phyloP scores from a whole-genome alignment of 2,329 filamentous ascomycete species.

The Tolypocladium nubicola region DNA sequence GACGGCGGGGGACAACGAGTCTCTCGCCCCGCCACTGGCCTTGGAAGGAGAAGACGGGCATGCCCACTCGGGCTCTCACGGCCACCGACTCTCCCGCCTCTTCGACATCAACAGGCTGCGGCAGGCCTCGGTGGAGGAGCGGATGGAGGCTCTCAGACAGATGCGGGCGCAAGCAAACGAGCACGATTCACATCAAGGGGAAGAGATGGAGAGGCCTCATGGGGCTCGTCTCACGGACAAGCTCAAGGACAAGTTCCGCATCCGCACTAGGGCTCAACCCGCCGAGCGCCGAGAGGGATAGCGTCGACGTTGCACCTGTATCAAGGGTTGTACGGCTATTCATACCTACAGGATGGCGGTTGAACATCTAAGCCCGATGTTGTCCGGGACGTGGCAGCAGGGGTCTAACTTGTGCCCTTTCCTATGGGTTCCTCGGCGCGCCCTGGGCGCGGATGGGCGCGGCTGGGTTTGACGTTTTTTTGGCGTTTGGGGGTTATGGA shows the following conservation, averaged over 20 bases:
- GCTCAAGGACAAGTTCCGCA: slow-evolving; percentile 41
- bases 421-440: too few species aligned
- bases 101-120: slow-evolving; percentile 47
- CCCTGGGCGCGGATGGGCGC: too few species aligned
- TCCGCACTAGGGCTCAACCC: slow-evolving; percentile 35
- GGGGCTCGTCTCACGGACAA: slow-evolving; percentile 35
- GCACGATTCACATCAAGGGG: slow-evolving; percentile 10
- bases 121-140: slow-evolving; percentile 49
- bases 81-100: slow-evolving; percentile 38
- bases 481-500: not conserved
- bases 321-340: not conserved
- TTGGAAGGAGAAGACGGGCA: slow-evolving; percentile 25
- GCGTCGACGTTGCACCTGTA: not conserved
- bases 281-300: slow-evolving; percentile 3
- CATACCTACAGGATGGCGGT: not conserved
- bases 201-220: slow-evolving; percentile 25
- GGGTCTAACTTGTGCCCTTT: too few species aligned
- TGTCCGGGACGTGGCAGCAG: not conserved
- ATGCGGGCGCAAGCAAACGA: slow-evolving; percentile 18
- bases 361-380: not conserved
- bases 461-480: not conserved
- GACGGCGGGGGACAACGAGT: slow-evolving; percentile 8
- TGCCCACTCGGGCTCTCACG: slow-evolving; percentile 20
- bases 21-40: slow-evolving; percentile 30
- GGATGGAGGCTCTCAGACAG: slow-evolving; percentile 47